Evolutionary conservation across 495 filamentous ascomycete genomes (phyloP).

Genomic region (Pyrenopolyporus hunteri): DNA sequence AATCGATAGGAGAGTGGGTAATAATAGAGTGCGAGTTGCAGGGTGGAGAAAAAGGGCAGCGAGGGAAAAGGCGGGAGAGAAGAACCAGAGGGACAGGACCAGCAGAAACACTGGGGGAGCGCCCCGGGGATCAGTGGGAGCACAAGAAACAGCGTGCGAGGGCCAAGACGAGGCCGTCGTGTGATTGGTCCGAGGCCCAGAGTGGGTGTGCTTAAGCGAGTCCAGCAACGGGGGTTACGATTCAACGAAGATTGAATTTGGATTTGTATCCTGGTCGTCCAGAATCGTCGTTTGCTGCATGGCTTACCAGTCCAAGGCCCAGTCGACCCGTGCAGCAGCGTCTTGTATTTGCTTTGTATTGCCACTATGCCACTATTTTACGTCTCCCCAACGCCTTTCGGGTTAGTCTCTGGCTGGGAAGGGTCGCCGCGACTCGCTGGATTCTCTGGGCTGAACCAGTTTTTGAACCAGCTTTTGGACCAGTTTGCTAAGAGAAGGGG

Average conservation of each 20-base stretch:
- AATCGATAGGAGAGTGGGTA: constrained; percentile 38
- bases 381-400: constrained; percentile 23
- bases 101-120: constrained; percentile 26
- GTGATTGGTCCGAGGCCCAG: constrained; percentile 26
- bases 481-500: constrained; percentile 13
- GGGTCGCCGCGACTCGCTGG: constrained; percentile 20
- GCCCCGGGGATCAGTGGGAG: constrained; percentile 26
- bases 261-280: constrained; percentile 23
- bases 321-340: constrained; percentile 27
- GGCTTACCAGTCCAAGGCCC: too few species aligned
- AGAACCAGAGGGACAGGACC: constrained; percentile 36
- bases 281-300: constrained; percentile 22
- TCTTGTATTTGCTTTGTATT: constrained; percentile 14
- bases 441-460: constrained; percentile 20
- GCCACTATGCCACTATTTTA: background rate
- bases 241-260: constrained; percentile 35
- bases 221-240: constrained; percentile 25
- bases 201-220: constrained; percentile 38
- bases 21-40: constrained; percentile 40
- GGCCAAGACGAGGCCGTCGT: constrained; percentile 21
- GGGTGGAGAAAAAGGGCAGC: constrained; percentile 40
- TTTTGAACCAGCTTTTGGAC: too few species aligned
- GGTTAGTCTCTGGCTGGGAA: constrained; percentile 23
- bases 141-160: constrained; percentile 34
- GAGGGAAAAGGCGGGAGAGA: constrained; percentile 41